These are phyloP conservation scores for Bruguiera sexangula DNA, from an alignment of 345 rosid species.

Conservation along the genomic window DNA sequence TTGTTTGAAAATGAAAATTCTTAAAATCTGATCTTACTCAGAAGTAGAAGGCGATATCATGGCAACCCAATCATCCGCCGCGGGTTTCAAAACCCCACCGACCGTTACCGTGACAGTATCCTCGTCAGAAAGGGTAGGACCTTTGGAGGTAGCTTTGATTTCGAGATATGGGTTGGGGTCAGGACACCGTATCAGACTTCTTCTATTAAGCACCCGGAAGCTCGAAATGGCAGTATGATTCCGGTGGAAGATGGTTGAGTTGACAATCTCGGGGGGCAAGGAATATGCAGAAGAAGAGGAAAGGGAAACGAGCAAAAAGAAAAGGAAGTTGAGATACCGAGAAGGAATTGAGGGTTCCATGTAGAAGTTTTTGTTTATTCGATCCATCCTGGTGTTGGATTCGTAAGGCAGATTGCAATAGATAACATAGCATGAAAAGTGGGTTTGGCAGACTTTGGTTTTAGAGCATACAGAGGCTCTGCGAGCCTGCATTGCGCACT, in stretches of 20 bases:
- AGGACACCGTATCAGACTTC: slow-evolving; percentile 29
- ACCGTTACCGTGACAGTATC: slow-evolving; percentile 42
- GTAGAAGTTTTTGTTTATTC: background rate
- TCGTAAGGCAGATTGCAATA: no score
- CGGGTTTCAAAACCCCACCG: slow-evolving; percentile 43
- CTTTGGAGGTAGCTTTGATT: slow-evolving; percentile 20
- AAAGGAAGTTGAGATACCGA: background rate
- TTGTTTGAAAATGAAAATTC: no score
- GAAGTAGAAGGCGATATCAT: slow-evolving; percentile 62
- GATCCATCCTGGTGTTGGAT: background rate
- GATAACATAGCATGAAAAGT: no score
- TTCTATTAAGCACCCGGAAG: slow-evolving; percentile 53
- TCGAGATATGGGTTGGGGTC: slow-evolving; percentile 24
- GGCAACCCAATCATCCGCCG: slow-evolving; percentile 49
- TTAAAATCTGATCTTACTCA: slow-evolving; percentile 27
- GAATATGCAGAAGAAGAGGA: slow-evolving; percentile 6
- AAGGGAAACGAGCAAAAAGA: background rate
- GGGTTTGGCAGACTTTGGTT: no score
- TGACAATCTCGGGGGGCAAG: slow-evolving; percentile 32
- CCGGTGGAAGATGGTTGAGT: slow-evolving; percentile 31
- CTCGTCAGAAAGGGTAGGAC: slow-evolving; percentile 30
- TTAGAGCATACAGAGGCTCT: no score
- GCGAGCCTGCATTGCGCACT: no score
- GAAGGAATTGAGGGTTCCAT: background rate
- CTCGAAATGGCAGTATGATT: slow-evolving; percentile 47